These are phyloP conservation scores for Apostasia shenzhenica DNA, from an alignment of 106 monocot species.

Conservation along the genomic window DNA sequence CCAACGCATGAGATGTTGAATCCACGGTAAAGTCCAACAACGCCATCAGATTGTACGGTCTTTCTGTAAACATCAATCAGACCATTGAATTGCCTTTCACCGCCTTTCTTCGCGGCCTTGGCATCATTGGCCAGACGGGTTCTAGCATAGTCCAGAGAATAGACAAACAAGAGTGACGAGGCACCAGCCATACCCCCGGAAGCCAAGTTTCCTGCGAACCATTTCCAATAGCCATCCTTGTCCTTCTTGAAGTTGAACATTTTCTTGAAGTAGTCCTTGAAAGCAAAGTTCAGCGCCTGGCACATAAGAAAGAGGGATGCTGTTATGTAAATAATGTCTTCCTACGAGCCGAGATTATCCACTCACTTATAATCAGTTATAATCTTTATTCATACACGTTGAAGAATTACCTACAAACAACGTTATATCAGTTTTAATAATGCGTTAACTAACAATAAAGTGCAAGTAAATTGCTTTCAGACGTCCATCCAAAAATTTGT, in stretches of 20 bases:
- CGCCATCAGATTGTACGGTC: constrained; percentile 27
- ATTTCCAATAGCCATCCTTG: constrained; percentile 35
- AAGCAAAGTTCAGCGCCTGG: constrained; percentile 38
- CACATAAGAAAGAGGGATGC: neutral
- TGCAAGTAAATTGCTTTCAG: too few species aligned
- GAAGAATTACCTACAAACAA: too few species aligned
- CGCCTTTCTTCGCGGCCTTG: constrained; percentile 34
- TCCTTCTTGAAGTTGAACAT: constrained; percentile 44
- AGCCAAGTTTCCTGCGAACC: constrained; percentile 42
- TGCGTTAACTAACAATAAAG: too few species aligned
- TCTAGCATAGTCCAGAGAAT: constrained; percentile 35
- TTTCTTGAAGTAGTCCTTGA: constrained; percentile 41
- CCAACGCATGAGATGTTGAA: constrained; percentile 34
- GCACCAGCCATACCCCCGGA: constrained; percentile 41
- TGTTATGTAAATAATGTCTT: neutral
- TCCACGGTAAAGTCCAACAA: constrained; percentile 30
- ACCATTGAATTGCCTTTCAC: constrained; percentile 38
- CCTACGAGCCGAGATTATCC: too few species aligned
- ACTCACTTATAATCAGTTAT: too few species aligned
- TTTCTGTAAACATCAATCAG: constrained; percentile 37
- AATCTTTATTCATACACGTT: too few species aligned
- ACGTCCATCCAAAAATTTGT: too few species aligned
- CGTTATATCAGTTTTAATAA: too few species aligned
- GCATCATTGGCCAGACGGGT: constrained; percentile 43
- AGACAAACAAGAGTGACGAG: constrained; percentile 33